phyloP scores from a whole-genome alignment of 1,139 yeast species.

The Yamadazyma taylorii region DNA sequence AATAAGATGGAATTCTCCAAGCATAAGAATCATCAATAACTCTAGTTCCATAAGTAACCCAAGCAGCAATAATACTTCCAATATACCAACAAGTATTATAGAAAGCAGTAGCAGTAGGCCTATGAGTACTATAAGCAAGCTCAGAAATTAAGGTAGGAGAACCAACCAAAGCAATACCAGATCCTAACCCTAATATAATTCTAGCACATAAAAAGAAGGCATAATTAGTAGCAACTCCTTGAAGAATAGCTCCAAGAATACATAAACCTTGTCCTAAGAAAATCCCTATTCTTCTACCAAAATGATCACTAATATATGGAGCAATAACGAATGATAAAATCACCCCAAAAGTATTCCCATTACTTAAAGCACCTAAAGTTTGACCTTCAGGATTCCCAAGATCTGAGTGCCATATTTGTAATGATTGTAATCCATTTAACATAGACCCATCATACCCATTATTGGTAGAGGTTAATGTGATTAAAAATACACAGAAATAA shows the following conservation, averaged over 20 bases:
- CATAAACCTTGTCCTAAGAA: slow-evolving; percentile 24
- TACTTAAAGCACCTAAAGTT: slow-evolving; percentile 29
- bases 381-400: slow-evolving; percentile 44
- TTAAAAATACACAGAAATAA: slow-evolving; percentile 36
- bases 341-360: slow-evolving; percentile 12
- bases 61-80: slow-evolving; percentile 56
- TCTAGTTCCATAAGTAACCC: slow-evolving; percentile 22
- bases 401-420: slow-evolving; percentile 31
- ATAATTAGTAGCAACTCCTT: slow-evolving; percentile 39
- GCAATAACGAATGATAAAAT: slow-evolving; percentile 24
- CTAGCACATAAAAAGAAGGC: slow-evolving; percentile 41
- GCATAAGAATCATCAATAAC: slow-evolving; percentile 19
- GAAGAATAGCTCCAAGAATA: slow-evolving; percentile 40
- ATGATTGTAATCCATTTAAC: slow-evolving; percentile 50
- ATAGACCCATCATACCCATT: slow-evolving; percentile 54
- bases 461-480: slow-evolving; percentile 47
- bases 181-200: slow-evolving; percentile 44
- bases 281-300: slow-evolving; percentile 37
- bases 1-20: slow-evolving; percentile 48
- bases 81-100: slow-evolving; percentile 51
- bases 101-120: slow-evolving; percentile 44
- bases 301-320: slow-evolving; percentile 20
- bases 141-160: slow-evolving; percentile 43
- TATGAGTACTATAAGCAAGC: slow-evolving; percentile 46
- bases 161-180: slow-evolving; percentile 33